These are phyloP conservation scores for Microglena sp. DNA, from an alignment of 139 green algal species.

Conservation along the genomic window DNA sequence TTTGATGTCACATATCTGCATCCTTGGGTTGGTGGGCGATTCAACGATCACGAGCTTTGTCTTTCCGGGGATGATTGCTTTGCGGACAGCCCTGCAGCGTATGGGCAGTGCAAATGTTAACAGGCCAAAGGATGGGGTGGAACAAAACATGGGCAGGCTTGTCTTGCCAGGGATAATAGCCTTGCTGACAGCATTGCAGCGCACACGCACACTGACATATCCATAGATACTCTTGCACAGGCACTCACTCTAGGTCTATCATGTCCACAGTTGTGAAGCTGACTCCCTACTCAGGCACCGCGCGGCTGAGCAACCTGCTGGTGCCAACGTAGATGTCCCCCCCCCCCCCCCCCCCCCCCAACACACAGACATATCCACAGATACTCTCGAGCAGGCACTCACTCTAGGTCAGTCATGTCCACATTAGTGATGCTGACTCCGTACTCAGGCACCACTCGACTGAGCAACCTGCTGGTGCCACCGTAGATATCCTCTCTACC, in stretches of 20 bases:
- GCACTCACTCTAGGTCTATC: conserved; percentile 37
- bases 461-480: conserved; percentile 82
- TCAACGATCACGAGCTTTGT: conserved; percentile 94
- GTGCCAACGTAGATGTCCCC: conserved; percentile 98
- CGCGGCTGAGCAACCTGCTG: conserved; percentile 65
- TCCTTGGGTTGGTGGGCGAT: conserved; percentile 95
- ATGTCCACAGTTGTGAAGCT: conserved; percentile 87
- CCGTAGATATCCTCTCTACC: conserved; percentile 98
- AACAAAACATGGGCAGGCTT: too few species aligned
- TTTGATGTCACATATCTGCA: conserved; percentile 91
- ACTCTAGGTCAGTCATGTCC: conserved; percentile 67
- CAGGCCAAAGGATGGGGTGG: too few species aligned
- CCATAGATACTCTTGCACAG: not conserved
- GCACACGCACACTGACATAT: not conserved
- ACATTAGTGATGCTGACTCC: conserved; percentile 74
- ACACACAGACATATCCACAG: too few species aligned
- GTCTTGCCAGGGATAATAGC: conserved; percentile 57
- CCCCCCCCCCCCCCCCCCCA: too few species aligned
- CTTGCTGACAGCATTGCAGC: conserved; percentile 38
- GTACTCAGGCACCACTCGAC: conserved; percentile 30
- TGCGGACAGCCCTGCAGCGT: conserved; percentile 41
- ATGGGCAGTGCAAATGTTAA: too few species aligned
- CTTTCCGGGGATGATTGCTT: conserved; percentile 31
- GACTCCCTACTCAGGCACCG: conserved; percentile 31
- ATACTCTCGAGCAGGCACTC: too few species aligned